These are phyloP conservation scores for Galerina sulciceps DNA, from an alignment of 768 basidiomycete genomes.

Conservation along the genomic window DNA sequence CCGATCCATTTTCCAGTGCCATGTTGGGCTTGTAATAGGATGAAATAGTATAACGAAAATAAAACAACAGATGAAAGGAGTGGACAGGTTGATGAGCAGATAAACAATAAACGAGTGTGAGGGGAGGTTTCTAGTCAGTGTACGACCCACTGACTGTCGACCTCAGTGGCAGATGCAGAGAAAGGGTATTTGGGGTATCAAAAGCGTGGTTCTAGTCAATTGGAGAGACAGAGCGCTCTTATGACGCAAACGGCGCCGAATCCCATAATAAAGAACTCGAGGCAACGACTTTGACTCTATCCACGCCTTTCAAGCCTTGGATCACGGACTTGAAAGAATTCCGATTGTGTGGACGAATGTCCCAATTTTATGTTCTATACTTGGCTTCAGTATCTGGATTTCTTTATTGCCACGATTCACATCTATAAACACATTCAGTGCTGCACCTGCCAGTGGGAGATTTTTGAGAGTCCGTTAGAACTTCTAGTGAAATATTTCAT, in stretches of 20 bases:
- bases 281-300: constrained; percentile 4
- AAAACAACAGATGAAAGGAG: constrained; percentile 12
- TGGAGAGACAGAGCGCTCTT: constrained; percentile 13
- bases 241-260: constrained; percentile 15
- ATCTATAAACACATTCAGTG: not conserved
- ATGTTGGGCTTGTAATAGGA: constrained; percentile 5
- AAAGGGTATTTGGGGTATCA: constrained; percentile 9
- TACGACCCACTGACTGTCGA: constrained; percentile 3
- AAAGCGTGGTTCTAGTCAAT: not conserved
- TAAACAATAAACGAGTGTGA: constrained; percentile 13
- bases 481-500: not conserved
- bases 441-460: not conserved
- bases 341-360: constrained; percentile 15
- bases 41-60: constrained; percentile 7
- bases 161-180: constrained; percentile 8
- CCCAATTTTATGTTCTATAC: constrained; percentile 5
- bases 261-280: constrained; percentile 14
- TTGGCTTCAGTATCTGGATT: not conserved
- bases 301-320: constrained; percentile 11
- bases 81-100: constrained; percentile 5
- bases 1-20: constrained; percentile 16
- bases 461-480: too few relatives aligned
- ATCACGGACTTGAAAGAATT: constrained; percentile 11
- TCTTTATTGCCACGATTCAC: not conserved
- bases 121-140: constrained; percentile 8